phyloP scores from a whole-genome alignment of 1,139 yeast genomes.

The Kodamaea alishanica region DNA sequence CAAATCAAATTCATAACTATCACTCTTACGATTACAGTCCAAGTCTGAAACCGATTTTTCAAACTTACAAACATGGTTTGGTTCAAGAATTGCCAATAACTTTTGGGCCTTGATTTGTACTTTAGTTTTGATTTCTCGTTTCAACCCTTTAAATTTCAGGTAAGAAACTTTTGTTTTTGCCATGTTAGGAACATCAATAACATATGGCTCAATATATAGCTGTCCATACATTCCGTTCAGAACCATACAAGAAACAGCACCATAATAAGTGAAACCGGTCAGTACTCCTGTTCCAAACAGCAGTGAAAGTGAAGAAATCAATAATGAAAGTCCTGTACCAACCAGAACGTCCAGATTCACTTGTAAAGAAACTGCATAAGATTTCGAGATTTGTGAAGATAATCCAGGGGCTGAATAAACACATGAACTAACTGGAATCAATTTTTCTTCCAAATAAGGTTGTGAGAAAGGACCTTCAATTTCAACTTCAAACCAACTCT shows the following conservation, averaged over 20 bases:
- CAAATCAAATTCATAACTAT: neutral
- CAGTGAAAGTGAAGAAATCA: too few species aligned
- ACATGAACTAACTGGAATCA: constrained; percentile 9
- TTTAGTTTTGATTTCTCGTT: too few species aligned
- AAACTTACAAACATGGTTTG: constrained; percentile 8
- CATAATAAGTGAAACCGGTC: neutral
- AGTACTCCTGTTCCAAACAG: too few species aligned
- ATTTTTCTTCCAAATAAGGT: neutral
- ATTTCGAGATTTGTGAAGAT: constrained; percentile 1
- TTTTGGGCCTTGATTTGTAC: neutral
- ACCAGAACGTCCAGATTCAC: neutral
- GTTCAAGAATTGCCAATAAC: constrained; percentile 4
- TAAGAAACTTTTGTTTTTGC: neutral
- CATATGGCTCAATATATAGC: constrained; percentile 8
- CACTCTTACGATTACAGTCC: constrained; percentile 4
- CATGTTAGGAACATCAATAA: constrained; percentile 5
- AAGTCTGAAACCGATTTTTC: constrained; percentile 3
- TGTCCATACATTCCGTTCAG: constrained; percentile 5
- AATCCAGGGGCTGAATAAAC: constrained; percentile 3
- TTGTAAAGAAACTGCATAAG: constrained; percentile 1
- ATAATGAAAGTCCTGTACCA: too few species aligned
- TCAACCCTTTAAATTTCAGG: too few species aligned
- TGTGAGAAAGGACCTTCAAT: neutral
- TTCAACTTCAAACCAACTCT: constrained; percentile 3
- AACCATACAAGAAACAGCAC: constrained; percentile 4